These are phyloP conservation scores for Patellifolia procumbens DNA, from an alignment of 179 eudicot genomes.

Conservation along the genomic window DNA sequence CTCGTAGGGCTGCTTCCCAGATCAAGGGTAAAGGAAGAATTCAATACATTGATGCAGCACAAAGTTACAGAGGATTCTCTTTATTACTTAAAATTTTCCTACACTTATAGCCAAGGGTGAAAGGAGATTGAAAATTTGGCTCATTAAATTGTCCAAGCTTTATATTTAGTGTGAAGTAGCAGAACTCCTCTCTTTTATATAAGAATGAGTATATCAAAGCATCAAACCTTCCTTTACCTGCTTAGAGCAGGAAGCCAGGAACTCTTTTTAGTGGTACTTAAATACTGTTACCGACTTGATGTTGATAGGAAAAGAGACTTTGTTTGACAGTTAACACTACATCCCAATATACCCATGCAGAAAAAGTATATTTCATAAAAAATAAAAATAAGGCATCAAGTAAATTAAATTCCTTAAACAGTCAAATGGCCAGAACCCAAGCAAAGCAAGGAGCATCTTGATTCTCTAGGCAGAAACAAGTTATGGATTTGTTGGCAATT, in stretches of 20 bases:
- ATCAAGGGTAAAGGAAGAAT: too few relatives aligned
- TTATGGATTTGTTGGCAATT: background rate
- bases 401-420: constrained; percentile 5
- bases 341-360: background rate
- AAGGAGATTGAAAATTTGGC: too few relatives aligned
- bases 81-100: too few relatives aligned
- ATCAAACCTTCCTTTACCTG: background rate
- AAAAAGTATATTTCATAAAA: background rate
- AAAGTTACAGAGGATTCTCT: too few relatives aligned
- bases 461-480: background rate
- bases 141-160: too few relatives aligned
- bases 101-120: too few relatives aligned
- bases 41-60: too few relatives aligned
- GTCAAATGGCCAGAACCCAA: background rate
- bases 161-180: too few relatives aligned
- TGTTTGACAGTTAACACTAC: background rate
- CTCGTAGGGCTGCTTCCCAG: too few relatives aligned
- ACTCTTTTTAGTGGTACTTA: background rate
- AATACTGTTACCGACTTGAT: background rate
- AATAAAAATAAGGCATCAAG: background rate
- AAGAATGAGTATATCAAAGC: too few relatives aligned
- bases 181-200: background rate
- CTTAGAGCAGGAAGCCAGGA: background rate
- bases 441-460: background rate
- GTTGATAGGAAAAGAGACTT: background rate